Percentiles rank a stretch among this genome's conserved stretches.
Evolutionary conservation across 257 asterid species (phyloP).

Genomic region (Gynochthodes officinalis): DNA sequence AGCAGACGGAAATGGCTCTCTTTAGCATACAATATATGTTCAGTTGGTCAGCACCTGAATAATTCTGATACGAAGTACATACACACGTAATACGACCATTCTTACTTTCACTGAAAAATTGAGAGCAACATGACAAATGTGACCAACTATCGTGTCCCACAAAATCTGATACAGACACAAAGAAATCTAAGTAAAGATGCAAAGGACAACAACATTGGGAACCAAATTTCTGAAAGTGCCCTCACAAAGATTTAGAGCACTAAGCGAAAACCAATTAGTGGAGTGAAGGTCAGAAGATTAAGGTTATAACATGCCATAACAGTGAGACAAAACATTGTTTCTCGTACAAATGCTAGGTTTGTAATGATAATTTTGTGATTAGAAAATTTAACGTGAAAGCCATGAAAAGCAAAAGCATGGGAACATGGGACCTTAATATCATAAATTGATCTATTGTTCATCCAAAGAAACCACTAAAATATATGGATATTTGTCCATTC

Average conservation of each 20-base stretch:
- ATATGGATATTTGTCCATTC: slow-evolving; percentile 23
- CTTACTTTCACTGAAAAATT: slow-evolving; percentile 18
- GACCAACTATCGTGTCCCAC: slow-evolving; percentile 61
- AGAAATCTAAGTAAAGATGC: slow-evolving; percentile 56
- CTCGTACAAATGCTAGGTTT: slow-evolving; percentile 39
- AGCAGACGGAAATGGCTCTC: slow-evolving; percentile 2
- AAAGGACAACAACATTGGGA: slow-evolving; percentile 39
- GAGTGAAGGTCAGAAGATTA: slow-evolving; percentile 12
- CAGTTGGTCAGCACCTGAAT: slow-evolving; percentile 19
- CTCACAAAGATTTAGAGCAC: slow-evolving; percentile 21
- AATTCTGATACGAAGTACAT: slow-evolving; percentile 10
- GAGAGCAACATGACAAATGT: slow-evolving; percentile 45
- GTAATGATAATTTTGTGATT: slow-evolving; percentile 27
- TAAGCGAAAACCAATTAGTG: slow-evolving; percentile 22
- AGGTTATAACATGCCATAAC: slow-evolving; percentile 1
- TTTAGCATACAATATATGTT: slow-evolving; percentile 6
- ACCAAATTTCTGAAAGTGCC: slow-evolving; percentile 37
- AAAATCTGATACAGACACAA: slow-evolving; percentile 52
- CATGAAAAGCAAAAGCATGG: slow-evolving; percentile 11
- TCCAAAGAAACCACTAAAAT: slow-evolving; percentile 18
- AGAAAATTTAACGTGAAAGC: slow-evolving; percentile 19
- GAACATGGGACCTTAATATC: slow-evolving; percentile 5
- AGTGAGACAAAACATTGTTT: slow-evolving; percentile 20
- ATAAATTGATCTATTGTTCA: slow-evolving; percentile 14
- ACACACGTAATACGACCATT: slow-evolving; percentile 8